A percentile compares a stretch with the other conserved stretches of the same genome.
These are phyloP conservation scores for Plasmodium cynomolgi DNA, from an alignment of 169 alveolate species.

Conservation along the genomic window DNA sequence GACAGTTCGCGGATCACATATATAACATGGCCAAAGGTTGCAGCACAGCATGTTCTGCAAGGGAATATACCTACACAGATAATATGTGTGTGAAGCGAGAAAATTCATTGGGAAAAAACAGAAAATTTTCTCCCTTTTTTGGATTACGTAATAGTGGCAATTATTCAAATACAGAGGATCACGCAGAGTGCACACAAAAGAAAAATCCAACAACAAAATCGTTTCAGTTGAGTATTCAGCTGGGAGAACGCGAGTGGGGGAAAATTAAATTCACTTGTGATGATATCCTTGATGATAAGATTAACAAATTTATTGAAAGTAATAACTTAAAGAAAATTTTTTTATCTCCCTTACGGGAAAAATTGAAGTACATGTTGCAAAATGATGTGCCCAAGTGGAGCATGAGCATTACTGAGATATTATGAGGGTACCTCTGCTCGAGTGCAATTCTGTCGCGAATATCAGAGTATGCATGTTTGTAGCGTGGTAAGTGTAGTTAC, in stretches of 20 bases:
- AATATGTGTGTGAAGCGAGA: slow-evolving; percentile 4
- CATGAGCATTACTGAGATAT: slow-evolving; percentile 45
- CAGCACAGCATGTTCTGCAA: not conserved
- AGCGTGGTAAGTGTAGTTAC: not conserved
- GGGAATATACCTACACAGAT: slow-evolving; percentile 7
- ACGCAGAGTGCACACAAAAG: not conserved
- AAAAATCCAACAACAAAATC: not conserved
- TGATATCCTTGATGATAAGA: slow-evolving; percentile 50
- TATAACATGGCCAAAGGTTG: not conserved
- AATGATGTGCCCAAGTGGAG: slow-evolving; percentile 30
- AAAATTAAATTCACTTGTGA: slow-evolving; percentile 24
- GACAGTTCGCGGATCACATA: not conserved
- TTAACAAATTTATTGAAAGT: slow-evolving; percentile 13
- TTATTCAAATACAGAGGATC: not conserved
- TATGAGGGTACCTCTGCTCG: not conserved
- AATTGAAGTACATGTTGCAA: slow-evolving; percentile 44
- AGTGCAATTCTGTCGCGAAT: not conserved
- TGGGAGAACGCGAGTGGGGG: slow-evolving; percentile 34
- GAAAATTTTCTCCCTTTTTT: slow-evolving; percentile 72
- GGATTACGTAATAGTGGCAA: slow-evolving; percentile 33
- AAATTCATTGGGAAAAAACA: slow-evolving; percentile 3
- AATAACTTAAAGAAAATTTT: slow-evolving; percentile 35
- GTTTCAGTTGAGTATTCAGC: slow-evolving; percentile 62
- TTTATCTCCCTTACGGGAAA: slow-evolving; percentile 41
- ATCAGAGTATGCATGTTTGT: not conserved